phyloP scores from a whole-genome alignment of 495 filamentous ascomycete species.

The Penicillium mononematosum region DNA sequence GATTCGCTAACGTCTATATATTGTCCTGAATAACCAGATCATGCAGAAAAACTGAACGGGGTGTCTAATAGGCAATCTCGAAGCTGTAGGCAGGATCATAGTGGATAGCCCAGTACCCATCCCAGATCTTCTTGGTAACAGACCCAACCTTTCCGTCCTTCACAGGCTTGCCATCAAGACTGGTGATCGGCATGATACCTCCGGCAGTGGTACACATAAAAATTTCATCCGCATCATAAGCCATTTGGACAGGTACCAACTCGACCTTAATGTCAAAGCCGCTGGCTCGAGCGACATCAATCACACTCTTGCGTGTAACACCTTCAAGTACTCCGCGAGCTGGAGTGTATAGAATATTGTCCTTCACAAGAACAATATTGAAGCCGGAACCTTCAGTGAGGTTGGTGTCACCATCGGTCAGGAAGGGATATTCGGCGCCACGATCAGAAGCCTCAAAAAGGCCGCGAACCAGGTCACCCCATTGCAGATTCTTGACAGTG shows the following conservation, averaged over 20 bases:
- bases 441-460: slow-evolving; percentile 31
- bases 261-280: slow-evolving; percentile 29
- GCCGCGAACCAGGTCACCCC: slow-evolving; percentile 40
- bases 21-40: too few relatives aligned
- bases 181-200: slow-evolving; percentile 42
- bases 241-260: slow-evolving; percentile 30
- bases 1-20: too few relatives aligned
- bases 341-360: slow-evolving; percentile 32
- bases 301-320: slow-evolving; percentile 34
- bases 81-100: slow-evolving; percentile 34
- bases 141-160: slow-evolving; percentile 36
- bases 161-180: slow-evolving; percentile 35
- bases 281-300: slow-evolving; percentile 26
- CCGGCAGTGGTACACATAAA: slow-evolving; percentile 44
- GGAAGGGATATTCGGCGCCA: slow-evolving; percentile 35
- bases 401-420: slow-evolving; percentile 39
- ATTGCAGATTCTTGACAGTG: slow-evolving; percentile 45
- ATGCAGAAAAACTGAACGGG: too few relatives aligned
- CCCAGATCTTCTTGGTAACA: slow-evolving; percentile 42
- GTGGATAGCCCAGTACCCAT: slow-evolving; percentile 42
- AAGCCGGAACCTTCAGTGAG: slow-evolving; percentile 35
- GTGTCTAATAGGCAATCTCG: too few relatives aligned
- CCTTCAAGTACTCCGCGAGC: slow-evolving; percentile 35
- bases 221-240: slow-evolving; percentile 35
- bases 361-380: slow-evolving; percentile 35